Evolutionary conservation across 169 alveolate genomes (phyloP).

Genomic region (Babesia divergens): DNA sequence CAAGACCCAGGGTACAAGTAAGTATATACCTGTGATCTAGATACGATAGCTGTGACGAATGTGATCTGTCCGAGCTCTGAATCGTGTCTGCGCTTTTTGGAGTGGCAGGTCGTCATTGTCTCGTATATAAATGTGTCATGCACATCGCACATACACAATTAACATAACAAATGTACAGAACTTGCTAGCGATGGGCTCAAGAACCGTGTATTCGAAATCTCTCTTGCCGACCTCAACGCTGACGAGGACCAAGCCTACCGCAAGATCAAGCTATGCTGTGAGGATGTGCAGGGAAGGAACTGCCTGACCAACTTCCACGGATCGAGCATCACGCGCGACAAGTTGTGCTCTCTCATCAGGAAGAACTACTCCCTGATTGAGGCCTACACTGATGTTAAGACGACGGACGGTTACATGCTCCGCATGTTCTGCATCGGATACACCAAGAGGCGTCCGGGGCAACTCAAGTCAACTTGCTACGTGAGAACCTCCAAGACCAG

Average conservation of each 20-base stretch:
- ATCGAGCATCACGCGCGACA: slow-evolving; percentile 95
- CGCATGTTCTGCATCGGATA: slow-evolving; percentile 96
- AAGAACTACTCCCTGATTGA: slow-evolving; percentile 96
- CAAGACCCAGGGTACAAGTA: slow-evolving; percentile 91
- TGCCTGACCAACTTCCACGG: slow-evolving; percentile 97
- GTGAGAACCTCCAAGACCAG: slow-evolving; percentile 93
- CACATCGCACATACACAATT: background rate
- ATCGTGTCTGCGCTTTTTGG: too few relatives aligned
- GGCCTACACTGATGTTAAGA: slow-evolving; percentile 95
- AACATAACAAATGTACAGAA: slow-evolving; percentile 56
- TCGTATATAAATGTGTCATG: slow-evolving; percentile 18
- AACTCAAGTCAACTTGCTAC: slow-evolving; percentile 94
- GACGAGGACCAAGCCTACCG: slow-evolving; percentile 94
- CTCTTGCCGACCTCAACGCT: slow-evolving; percentile 93
- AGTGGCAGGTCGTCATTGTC: too few relatives aligned
- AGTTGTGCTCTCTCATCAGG: slow-evolving; percentile 92
- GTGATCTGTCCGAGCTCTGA: too few relatives aligned
- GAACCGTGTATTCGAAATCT: slow-evolving; percentile 94
- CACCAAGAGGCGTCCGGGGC: slow-evolving; percentile 92
- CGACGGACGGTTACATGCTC: slow-evolving; percentile 93
- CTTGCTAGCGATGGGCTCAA: slow-evolving; percentile 91
- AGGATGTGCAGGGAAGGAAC: slow-evolving; percentile 92
- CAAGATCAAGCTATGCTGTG: slow-evolving; percentile 91
- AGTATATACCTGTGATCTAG: too few relatives aligned
- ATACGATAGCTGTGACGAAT: too few relatives aligned